phyloP scores from a whole-genome alignment of 169 alveolate genomes.

The Eimeria sp. region DNA sequence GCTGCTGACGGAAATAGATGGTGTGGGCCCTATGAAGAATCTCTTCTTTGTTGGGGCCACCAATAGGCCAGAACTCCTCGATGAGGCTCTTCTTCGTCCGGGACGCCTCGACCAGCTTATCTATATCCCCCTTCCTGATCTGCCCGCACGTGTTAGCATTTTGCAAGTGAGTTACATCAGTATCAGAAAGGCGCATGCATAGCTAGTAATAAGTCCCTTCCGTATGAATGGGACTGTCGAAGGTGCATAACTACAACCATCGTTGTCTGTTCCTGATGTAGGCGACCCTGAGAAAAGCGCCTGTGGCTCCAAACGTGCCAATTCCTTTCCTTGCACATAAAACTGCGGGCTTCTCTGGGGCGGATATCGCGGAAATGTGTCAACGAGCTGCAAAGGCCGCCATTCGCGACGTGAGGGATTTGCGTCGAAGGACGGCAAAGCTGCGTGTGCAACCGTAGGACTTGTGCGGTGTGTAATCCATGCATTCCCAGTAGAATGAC shows the following conservation, averaged over 20 bases:
- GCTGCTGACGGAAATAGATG: constrained; percentile 99
- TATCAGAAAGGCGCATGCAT: neutral
- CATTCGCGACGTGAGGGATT: constrained; percentile 97
- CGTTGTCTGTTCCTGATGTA: constrained; percentile 91
- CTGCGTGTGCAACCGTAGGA: constrained; percentile 87
- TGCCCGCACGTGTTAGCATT: constrained; percentile 98
- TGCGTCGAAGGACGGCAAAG: constrained; percentile 1
- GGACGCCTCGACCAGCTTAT: constrained; percentile 99
- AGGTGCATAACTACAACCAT: constrained; percentile 85
- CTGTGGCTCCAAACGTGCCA: constrained; percentile 99
- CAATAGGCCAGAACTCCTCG: constrained; percentile 99
- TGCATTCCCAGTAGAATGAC: neutral
- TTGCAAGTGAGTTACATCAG: constrained; percentile 88
- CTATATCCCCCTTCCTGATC: constrained; percentile 99
- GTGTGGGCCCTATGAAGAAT: constrained; percentile 99
- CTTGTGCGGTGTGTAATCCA: constrained; percentile 77
- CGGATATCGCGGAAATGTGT: constrained; percentile 99
- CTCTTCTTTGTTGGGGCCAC: constrained; percentile 99
- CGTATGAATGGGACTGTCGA: no score
- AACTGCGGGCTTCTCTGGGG: constrained; percentile 99
- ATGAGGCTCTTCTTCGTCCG: constrained; percentile 99
- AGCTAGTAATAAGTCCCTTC: neutral
- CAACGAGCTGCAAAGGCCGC: constrained; percentile 99
- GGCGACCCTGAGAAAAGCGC: constrained; percentile 98
- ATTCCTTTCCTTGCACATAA: constrained; percentile 99